Evolutionary conservation across 2,329 filamentous ascomycete genomes (phyloP), one percentile per base, ranked within the genome.

Genomic region (Colletotrichum abscissum): DNA sequence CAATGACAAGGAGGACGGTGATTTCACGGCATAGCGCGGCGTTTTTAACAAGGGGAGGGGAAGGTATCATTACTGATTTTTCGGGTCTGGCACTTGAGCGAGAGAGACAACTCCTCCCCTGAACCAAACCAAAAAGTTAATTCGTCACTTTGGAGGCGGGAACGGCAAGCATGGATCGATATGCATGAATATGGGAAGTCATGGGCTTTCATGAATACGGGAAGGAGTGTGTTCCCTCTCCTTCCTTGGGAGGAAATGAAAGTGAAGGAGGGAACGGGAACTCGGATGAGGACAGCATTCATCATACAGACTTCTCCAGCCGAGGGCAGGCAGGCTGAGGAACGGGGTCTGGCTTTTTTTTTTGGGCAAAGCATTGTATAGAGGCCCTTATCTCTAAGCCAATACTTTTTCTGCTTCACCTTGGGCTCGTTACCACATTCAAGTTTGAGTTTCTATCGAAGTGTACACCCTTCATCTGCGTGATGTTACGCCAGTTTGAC

Each of bases 11-110:
- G 38, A 42, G 38, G 38, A 42, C 3, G 63, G 59, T 73, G 49
- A 46, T 69, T 74, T 69, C n/a, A 64, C 42, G 55, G 73, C 74
- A 75, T 75, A 75, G 74, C 74, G 69, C 55, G 74, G 74, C 74
- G 74, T 75, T 74, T 42, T 3, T 42, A 16, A 42, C 2, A 16
- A 16, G 38, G 38, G 12, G 14, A 42, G 11, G 59, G 19, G 35
- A 12, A 19, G 56, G 24, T 24, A 35, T 46, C 7, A 19, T 24
- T 6, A 26, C 33, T 35, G 11, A 19, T 33, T 6, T 24, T 22
- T 14, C 2, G 35, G 58, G 35, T n/a, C 42, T 49, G 42, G 42
- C 19, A 49, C 42, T 49, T 49, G 42, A 49, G 42, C 42, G 42
- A 49, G 42, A 11, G 16, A 49, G 16, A 9, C 7, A n/a, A 49